Evolutionary conservation across 169 alveolate genomes (phyloP).

Genomic region (Theileria sp.): DNA sequence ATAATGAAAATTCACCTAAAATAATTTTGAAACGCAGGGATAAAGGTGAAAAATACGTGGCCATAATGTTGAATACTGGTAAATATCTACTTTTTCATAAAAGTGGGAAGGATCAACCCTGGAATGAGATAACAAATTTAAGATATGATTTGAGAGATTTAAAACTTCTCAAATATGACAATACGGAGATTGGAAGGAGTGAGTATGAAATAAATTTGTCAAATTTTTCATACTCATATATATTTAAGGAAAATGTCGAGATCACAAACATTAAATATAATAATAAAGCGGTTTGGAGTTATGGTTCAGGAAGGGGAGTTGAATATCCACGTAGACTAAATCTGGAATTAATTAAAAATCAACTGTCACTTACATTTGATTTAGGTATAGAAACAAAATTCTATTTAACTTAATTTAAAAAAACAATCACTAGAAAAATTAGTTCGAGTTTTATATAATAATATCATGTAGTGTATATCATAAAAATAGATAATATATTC

Average conservation of each 20-base stretch:
- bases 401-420: neutral
- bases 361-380: neutral
- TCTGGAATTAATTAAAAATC: neutral
- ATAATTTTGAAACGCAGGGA: too few species aligned
- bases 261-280: too few species aligned
- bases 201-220: too few species aligned
- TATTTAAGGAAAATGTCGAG: too few species aligned
- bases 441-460: neutral
- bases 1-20: too few species aligned
- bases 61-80: neutral
- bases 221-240: neutral
- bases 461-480: neutral
- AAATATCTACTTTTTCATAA: neutral
- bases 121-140: neutral
- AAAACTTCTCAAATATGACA: neutral
- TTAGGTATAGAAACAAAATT: neutral
- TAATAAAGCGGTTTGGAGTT: neutral
- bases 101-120: neutral
- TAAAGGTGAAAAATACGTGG: neutral
- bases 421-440: neutral
- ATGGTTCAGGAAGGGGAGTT: neutral
- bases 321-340: neutral
- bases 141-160: neutral
- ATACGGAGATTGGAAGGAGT: neutral
- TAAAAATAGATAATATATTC: neutral